Conservation (phyloP, 495 filamentous ascomycete genomes). For the Aspergillus hancockii region DNA sequence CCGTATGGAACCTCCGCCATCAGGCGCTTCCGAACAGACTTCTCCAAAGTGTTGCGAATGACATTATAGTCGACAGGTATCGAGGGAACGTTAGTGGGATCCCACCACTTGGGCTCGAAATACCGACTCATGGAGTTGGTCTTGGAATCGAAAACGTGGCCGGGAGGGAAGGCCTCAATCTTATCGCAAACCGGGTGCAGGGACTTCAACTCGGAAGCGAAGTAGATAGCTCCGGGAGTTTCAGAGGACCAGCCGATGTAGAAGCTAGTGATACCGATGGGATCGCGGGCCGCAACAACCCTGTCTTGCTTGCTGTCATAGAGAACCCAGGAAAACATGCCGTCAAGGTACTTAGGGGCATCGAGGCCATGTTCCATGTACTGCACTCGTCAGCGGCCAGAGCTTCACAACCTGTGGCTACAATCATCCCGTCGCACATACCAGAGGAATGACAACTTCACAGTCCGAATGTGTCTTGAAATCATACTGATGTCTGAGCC, state of each 20-base stretch:
- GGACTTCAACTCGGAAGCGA: slow-evolving; percentile 95
- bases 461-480: slow-evolving; percentile 99
- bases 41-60: slow-evolving; percentile 80
- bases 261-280: slow-evolving; percentile 95
- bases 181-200: slow-evolving; percentile 92
- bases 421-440: slow-evolving; percentile 44
- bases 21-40: slow-evolving; percentile 89
- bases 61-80: slow-evolving; percentile 78
- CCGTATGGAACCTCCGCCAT: slow-evolving; percentile 99
- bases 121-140: slow-evolving; percentile 80
- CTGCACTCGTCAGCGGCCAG: slow-evolving; percentile 47
- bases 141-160: slow-evolving; percentile 92
- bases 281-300: slow-evolving; percentile 89
- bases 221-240: slow-evolving; percentile 85
- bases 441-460: slow-evolving; percentile 96
- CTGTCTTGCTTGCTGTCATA: slow-evolving; percentile 93
- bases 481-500: slow-evolving; percentile 74
- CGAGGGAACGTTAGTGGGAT: slow-evolving; percentile 72
- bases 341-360: slow-evolving; percentile 91
- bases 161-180: slow-evolving; percentile 90
- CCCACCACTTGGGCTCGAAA: slow-evolving; percentile 92
- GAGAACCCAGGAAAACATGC: slow-evolving; percentile 99
- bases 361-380: slow-evolving; percentile 91
- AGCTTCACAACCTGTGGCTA: not conserved
- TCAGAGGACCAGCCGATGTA: slow-evolving; percentile 88